Base-by-base conservation (phyloP, 1,284 basidiomycete genomes). In the Malassezia restricta region DNA sequence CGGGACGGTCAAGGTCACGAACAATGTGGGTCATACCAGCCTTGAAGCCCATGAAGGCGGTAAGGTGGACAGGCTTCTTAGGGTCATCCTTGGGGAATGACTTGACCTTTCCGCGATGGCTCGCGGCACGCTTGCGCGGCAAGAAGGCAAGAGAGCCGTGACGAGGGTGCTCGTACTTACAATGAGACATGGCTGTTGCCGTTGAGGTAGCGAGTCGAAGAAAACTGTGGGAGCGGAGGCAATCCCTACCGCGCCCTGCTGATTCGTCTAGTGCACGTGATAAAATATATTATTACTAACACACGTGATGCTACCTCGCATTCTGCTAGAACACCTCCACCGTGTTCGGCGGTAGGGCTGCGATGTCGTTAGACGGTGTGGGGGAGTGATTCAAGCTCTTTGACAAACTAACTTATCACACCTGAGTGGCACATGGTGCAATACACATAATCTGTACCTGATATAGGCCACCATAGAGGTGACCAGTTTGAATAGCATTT, bases 21-120 rank as follows among this genome's bases (percentile, higher is more conserved):
- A 99, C 92, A 73, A 98, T 82, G 77, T 99, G 94, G 78, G 90
- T 95, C 94, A 98, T 98, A 75, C 94, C 94, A 66, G 92, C 94
- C 83, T 99, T 98, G 86, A 95, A 99, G 70, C 92, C 94, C 83
- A 99, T 83, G 76, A 86, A 80, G 67, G 94, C 94, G 71, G 94
- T 99, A 77, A 99, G 82, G 79, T 99, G 94, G 61, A 95, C 89
- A 54, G 88, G 90, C 79, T 96, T 96, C 83, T 91, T 96, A 77
- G 89, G 82, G 81, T 98, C 92, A 83, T 99, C 94, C 90, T 94
- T 73, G 47, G 65, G 63, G 62, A 66, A 67, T 56, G 66, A 63
- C 65, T 69, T 69, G 45, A 62, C 61, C 64, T 66, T 68, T 56
- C 70, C 70, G 56, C 70, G 70, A 61, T 71, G 70, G 43, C 67